Percentiles rank a stretch among this genome's conserved stretches.
Conservation (phyloP, 305 asterid species). For the Rubia balearica region DNA sequence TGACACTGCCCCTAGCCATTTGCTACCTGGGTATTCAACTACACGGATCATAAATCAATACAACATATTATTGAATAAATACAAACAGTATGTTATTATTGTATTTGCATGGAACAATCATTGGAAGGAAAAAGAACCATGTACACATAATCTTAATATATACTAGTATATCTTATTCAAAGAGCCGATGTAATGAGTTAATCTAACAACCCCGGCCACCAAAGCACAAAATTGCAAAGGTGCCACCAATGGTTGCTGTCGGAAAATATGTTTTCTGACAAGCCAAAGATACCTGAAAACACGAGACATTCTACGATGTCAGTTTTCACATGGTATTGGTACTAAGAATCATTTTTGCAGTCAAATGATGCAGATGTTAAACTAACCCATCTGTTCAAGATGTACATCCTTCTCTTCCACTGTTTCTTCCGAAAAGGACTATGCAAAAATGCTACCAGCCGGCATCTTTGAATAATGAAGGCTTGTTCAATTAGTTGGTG, state of each 20-base stretch:
- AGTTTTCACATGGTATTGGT: too few relatives aligned
- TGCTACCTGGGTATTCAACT: not conserved
- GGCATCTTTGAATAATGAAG: conserved; percentile 28
- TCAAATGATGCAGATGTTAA: too few relatives aligned
- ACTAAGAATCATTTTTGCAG: too few relatives aligned
- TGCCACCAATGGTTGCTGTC: not conserved
- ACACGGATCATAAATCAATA: not conserved
- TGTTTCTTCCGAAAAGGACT: not conserved
- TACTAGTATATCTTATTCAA: not conserved
- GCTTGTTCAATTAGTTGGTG: conserved; percentile 47
- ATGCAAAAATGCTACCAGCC: too few relatives aligned
- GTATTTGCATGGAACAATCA: not conserved
- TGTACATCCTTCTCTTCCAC: not conserved
- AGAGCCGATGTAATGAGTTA: not conserved
- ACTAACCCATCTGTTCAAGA: not conserved
- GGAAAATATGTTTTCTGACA: too few relatives aligned
- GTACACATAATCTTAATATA: not conserved
- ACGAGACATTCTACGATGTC: too few relatives aligned
- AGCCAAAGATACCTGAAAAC: too few relatives aligned
- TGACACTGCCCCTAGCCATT: too few relatives aligned
- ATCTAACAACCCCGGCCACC: not conserved
- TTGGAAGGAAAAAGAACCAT: not conserved
- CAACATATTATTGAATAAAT: not conserved
- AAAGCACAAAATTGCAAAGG: not conserved
- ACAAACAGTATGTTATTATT: not conserved